A percentile compares a stretch with the other conserved stretches of the same genome.
phyloP scores from a whole-genome alignment of 257 asterid genomes.

The Nicotiana paniculata region DNA sequence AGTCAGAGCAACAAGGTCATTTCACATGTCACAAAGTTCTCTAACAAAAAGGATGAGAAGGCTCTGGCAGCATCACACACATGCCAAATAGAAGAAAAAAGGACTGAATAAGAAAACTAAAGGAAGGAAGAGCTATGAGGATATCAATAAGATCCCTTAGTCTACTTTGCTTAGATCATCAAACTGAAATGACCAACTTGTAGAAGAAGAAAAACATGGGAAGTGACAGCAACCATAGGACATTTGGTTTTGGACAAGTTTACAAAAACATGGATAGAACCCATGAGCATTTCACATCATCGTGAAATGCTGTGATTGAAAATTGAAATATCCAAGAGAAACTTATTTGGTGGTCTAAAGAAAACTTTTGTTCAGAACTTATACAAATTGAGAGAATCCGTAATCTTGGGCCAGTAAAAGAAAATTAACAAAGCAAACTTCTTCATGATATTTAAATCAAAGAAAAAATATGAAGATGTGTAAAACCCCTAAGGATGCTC shows the following conservation, averaged over 20 bases:
- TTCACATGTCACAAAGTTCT: not conserved
- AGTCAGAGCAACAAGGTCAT: not conserved
- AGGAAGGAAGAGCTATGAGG: not conserved
- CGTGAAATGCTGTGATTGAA: not conserved
- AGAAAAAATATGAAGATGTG: not conserved
- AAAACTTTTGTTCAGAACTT: not conserved
- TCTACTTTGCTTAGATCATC: not conserved
- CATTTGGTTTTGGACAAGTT: not conserved
- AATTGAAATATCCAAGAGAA: not conserved
- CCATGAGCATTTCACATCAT: not conserved
- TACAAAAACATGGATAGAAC: not conserved
- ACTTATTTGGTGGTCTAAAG: not conserved
- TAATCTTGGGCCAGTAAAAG: not conserved
- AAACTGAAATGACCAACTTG: not conserved
- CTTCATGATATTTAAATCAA: not conserved
- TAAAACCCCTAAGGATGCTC: not conserved
- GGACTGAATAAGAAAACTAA: not conserved
- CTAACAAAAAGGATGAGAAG: slow-evolving; percentile 3
- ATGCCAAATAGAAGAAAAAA: not conserved
- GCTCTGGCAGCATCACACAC: not conserved
- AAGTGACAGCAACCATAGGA: not conserved
- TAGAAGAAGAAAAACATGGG: not conserved
- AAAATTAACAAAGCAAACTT: not conserved
- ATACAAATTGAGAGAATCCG: not conserved
- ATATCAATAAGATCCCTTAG: not conserved